Percentiles rank a stretch among this genome's conserved stretches.
Conservation (phyloP, 108 stramenopile species). For the Cafeteria roenbergensis region DNA sequence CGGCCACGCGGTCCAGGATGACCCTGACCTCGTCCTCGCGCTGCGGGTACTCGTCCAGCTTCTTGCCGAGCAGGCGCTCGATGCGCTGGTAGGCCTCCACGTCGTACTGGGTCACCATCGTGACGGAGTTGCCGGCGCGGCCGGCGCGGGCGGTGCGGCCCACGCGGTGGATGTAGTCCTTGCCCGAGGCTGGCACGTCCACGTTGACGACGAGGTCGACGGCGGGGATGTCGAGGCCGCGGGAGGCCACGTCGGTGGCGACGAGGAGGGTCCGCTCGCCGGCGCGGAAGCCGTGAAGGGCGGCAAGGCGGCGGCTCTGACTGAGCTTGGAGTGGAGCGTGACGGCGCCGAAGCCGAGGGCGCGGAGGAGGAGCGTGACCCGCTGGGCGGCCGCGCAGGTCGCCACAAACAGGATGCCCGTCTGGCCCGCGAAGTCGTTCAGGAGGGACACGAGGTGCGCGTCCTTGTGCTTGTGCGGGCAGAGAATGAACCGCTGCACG, state of each 20-base stretch:
- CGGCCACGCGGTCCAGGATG: slow-evolving; percentile 78
- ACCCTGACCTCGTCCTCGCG: slow-evolving; percentile 79
- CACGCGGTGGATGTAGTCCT: slow-evolving; percentile 88
- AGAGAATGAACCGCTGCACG: slow-evolving; percentile 84
- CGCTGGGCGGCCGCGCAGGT: slow-evolving; percentile 92
- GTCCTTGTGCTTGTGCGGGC: slow-evolving; percentile 99
- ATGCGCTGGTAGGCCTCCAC: slow-evolving; percentile 90
- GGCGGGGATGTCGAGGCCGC: slow-evolving; percentile 88
- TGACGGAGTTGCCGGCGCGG: slow-evolving; percentile 77
- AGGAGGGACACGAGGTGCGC: slow-evolving; percentile 86
- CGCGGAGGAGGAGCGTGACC: slow-evolving; percentile 77
- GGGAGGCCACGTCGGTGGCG: slow-evolving; percentile 88
- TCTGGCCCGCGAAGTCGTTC: slow-evolving; percentile 86
- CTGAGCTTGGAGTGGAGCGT: slow-evolving; percentile 96
- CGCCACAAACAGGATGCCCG: slow-evolving; percentile 82
- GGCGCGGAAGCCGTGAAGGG: slow-evolving; percentile 77
- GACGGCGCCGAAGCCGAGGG: slow-evolving; percentile 85
- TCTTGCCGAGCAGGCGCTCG: slow-evolving; percentile 65
- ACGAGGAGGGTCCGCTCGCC: slow-evolving; percentile 56
- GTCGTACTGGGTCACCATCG: slow-evolving; percentile 97
- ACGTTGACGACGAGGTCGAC: slow-evolving; percentile 90
- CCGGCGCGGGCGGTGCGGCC: slow-evolving; percentile 94
- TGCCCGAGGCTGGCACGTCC: slow-evolving; percentile 74
- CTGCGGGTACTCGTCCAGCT: slow-evolving; percentile 61
- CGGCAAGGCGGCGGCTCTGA: slow-evolving; percentile 89